phyloP scores from a whole-genome alignment of 441 rosid genomes.

The Adansonia grandidieri region DNA sequence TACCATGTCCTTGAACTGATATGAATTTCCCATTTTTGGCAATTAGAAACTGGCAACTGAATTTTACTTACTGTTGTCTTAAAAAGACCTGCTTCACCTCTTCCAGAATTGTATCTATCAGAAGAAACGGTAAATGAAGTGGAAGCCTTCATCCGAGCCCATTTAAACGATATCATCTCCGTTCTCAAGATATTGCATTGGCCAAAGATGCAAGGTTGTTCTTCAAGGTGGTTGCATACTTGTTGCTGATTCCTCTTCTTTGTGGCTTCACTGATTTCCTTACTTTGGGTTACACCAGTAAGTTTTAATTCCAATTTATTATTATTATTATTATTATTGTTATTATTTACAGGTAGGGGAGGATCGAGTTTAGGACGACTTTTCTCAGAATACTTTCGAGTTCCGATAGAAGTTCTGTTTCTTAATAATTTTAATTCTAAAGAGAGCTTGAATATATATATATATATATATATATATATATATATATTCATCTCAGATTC shows the following conservation, averaged over 20 bases:
- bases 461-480: too few relatives aligned
- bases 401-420: too few relatives aligned
- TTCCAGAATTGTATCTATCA: constrained; percentile 71
- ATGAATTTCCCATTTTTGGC: background rate
- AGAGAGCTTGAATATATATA: background rate
- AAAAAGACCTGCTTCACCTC: constrained; percentile 75
- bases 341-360: background rate
- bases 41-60: constrained; percentile 11
- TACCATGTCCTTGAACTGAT: background rate
- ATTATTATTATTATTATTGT: background rate
- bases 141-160: constrained; percentile 46
- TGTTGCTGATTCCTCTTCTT: constrained; percentile 60
- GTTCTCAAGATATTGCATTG: constrained; percentile 71
- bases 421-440: background rate
- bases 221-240: constrained; percentile 55
- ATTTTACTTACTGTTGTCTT: constrained; percentile 14
- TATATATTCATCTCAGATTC: too few relatives aligned
- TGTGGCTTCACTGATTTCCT: constrained; percentile 77
- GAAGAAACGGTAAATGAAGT: constrained; percentile 56
- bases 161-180: constrained; percentile 58
- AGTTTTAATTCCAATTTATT: constrained; percentile 33
- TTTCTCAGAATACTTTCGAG: too few relatives aligned
- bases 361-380: background rate
- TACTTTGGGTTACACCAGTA: constrained; percentile 71
- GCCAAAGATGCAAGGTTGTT: constrained; percentile 73